Conservation (phyloP, 2,329 filamentous ascomycete species). For the Chalaropsis thielavioides region DNA sequence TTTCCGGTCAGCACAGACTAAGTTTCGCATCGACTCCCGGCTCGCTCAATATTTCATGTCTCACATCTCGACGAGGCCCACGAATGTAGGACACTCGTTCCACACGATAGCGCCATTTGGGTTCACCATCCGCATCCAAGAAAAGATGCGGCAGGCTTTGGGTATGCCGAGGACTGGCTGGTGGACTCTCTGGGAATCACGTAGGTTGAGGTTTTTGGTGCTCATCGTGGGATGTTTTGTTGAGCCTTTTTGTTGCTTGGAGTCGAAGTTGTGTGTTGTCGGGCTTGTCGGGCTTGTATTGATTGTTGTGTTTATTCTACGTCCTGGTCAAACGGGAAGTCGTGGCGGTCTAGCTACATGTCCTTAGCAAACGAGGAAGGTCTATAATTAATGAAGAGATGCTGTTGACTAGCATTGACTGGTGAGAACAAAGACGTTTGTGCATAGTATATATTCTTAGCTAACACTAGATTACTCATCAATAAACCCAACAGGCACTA, state of each 20-base stretch:
- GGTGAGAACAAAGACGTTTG: too few relatives aligned
- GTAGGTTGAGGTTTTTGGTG: too few relatives aligned
- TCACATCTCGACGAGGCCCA: not conserved
- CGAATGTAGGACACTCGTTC: not conserved
- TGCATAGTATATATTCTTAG: too few relatives aligned
- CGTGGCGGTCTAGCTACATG: too few relatives aligned
- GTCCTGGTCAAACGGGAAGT: not conserved
- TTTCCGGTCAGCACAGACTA: not conserved
- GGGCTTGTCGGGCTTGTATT: too few relatives aligned
- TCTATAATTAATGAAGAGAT: too few relatives aligned
- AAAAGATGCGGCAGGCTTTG: not conserved
- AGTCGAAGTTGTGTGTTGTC: too few relatives aligned
- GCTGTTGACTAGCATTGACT: too few relatives aligned
- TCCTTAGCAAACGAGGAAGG: too few relatives aligned
- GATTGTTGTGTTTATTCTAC: not conserved
- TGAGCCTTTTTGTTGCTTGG: too few relatives aligned
- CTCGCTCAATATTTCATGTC: not conserved
- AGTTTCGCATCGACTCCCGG: not conserved
- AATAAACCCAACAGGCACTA: conserved; percentile 9
- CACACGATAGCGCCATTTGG: not conserved
- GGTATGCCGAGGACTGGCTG: not conserved
- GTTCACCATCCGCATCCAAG: not conserved
- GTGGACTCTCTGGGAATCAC: not conserved
- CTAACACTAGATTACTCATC: too few relatives aligned
- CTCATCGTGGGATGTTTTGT: too few relatives aligned